A percentile compares a stretch with the other conserved stretches of the same genome.
Evolutionary conservation across 106 monocot species (phyloP).

Genomic region (Apostasia ramifera): DNA sequence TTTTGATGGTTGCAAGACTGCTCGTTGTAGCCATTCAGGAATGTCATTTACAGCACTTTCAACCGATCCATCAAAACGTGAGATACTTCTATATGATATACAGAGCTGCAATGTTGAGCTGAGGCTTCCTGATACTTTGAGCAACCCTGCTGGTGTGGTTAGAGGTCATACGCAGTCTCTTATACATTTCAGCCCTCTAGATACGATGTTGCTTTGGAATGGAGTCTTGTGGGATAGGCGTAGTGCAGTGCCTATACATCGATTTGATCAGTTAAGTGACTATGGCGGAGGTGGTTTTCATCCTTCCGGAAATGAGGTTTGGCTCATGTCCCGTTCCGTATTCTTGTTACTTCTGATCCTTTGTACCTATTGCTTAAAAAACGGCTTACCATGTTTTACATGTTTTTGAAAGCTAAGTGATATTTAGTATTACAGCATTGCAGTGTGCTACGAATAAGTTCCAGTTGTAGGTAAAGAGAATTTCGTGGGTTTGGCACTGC

Average conservation of each 20-base stretch:
- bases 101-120: conserved; percentile 50
- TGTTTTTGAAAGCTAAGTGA: too few species aligned
- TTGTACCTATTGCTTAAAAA: too few species aligned
- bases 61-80: conserved; percentile 43
- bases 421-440: too few species aligned
- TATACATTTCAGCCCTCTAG: conserved; percentile 85
- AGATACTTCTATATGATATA: conserved; percentile 90
- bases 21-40: conserved; percentile 80
- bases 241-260: conserved; percentile 54
- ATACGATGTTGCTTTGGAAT: conserved; percentile 88
- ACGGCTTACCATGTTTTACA: too few species aligned
- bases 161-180: conserved; percentile 53
- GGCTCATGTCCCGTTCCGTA: neutral
- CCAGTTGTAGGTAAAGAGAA: too few species aligned
- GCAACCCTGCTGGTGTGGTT: conserved; percentile 19
- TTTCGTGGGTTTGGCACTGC: too few species aligned
- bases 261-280: conserved; percentile 95
- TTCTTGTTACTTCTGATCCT: neutral
- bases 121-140: conserved; percentile 44
- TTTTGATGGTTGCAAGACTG: conserved; percentile 91
- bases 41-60: conserved; percentile 71
- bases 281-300: conserved; percentile 98
- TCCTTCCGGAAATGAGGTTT: conserved; percentile 97
- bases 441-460: too few species aligned
- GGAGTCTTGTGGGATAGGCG: conserved; percentile 88